Base-by-base conservation (phyloP, 176 grass and related monocot genomes). In the Phoenix roebelenii region DNA sequence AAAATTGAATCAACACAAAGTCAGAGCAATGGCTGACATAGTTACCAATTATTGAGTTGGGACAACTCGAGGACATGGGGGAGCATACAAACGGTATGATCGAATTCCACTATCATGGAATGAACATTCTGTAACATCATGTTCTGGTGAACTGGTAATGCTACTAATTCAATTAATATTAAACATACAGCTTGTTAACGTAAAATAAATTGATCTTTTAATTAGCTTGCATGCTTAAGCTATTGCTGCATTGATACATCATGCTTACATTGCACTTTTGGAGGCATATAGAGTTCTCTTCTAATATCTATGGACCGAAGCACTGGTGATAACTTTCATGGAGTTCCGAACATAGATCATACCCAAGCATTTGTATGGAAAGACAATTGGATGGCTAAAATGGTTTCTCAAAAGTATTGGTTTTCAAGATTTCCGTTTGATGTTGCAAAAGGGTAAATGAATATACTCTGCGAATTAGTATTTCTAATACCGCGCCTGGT, bases 31-130 rank as follows among this genome's bases (percentile, higher is more conserved):
- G 81, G 87, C 76, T 49, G 93, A 98, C 84, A 72, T 98, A 50
- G 93, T 98, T 80, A 89, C 92, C 60, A 89, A 98, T 63, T 87
- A 98, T 77, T 79, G 87, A 85, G 80, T 89, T 69, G 93, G 87
- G 25, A 98, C 93, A 56, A 85, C 81, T 57, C 44, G 82, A 76
- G 93, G 93, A 66, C 83, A 60, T 25, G 80, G 73, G 59, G 93
- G 93, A 63, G 65, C 64, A 58, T 88, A 88, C 66, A 98, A 88
- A 78, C 78, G 87, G 17, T 98, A 82, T 73, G 87, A 98, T 64
- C 79, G 84, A 57, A 92, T 98, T 74, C 93, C 87, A 51, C 39
- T 98, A 60, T 57, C 84, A 55, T 98, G 93, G 93, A 84, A 92
- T 72, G 93, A 98, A 68, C 66, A 73, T 72, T 87, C 84, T 76